Conservation (phyloP, 1,284 basidiomycete genomes). For the Ceraceosorus guamensis region DNA sequence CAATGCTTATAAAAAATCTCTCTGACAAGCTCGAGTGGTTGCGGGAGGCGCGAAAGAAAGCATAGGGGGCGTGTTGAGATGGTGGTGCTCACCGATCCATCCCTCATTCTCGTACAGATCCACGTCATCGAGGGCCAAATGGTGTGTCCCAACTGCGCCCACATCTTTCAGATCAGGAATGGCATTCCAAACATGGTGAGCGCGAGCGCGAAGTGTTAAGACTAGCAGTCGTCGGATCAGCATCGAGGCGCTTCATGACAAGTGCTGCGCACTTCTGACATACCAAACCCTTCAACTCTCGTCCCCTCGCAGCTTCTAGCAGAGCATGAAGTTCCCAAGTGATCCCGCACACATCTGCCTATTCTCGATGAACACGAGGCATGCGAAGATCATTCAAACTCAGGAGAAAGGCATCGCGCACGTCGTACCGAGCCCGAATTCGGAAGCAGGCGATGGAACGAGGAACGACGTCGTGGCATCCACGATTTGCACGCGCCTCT, state of each 20-base stretch:
- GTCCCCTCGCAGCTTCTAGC: constrained; percentile 63
- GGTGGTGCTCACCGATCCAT: too few species aligned
- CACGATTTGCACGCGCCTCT: too few species aligned
- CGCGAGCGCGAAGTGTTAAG: constrained; percentile 4
- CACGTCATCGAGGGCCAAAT: constrained; percentile 87
- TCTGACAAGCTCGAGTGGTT: background rate
- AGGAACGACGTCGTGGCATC: too few species aligned
- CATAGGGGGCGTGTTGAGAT: background rate
- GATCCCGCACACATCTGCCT: background rate
- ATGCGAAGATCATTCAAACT: too few species aligned
- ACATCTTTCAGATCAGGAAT: constrained; percentile 81
- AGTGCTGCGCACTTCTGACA: too few species aligned
- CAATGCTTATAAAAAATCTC: background rate
- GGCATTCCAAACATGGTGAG: constrained; percentile 97
- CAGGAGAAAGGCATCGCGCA: too few species aligned
- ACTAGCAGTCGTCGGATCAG: background rate
- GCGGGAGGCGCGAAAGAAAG: background rate
- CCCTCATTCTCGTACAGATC: constrained; percentile 56
- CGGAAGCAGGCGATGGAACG: too few species aligned
- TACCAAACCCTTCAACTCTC: constrained; percentile 3
- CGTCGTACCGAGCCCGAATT: too few species aligned
- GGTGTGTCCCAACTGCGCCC: constrained; percentile 86
- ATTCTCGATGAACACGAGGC: too few species aligned
- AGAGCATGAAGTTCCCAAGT: constrained; percentile 71
- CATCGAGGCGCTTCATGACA: background rate